phyloP scores from a whole-genome alignment of 228 moss, liverwort and hornwort genomes.

The Sphagnum magellanicum region DNA sequence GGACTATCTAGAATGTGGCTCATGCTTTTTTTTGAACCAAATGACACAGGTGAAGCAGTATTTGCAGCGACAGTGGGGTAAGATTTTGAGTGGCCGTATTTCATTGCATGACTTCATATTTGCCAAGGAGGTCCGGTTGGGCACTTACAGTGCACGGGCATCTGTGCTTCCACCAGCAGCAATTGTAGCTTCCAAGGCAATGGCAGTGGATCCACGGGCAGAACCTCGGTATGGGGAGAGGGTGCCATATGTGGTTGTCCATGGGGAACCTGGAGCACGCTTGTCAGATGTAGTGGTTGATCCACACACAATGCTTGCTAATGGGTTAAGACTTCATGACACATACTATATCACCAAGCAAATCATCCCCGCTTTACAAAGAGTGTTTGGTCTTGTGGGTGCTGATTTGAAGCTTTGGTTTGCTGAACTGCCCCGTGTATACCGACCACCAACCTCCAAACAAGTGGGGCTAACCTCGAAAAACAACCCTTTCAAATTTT shows the following conservation, averaged over 20 bases:
- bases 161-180: slow-evolving; percentile 92
- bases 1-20: too few relatives aligned
- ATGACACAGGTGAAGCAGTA: slow-evolving; percentile 79
- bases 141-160: slow-evolving; percentile 84
- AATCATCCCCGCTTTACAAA: slow-evolving; percentile 90
- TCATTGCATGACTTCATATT: slow-evolving; percentile 89
- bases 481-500: background rate
- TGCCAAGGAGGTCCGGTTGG: slow-evolving; percentile 96
- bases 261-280: slow-evolving; percentile 95
- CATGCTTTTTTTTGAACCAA: too few relatives aligned
- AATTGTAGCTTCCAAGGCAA: slow-evolving; percentile 97
- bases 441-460: slow-evolving; percentile 76
- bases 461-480: slow-evolving; percentile 11
- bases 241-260: slow-evolving; percentile 88
- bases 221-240: slow-evolving; percentile 96
- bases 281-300: slow-evolving; percentile 95
- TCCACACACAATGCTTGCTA: slow-evolving; percentile 66
- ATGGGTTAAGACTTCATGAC: slow-evolving; percentile 79
- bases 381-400: slow-evolving; percentile 90
- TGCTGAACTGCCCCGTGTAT: slow-evolving; percentile 81
- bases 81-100: slow-evolving; percentile 82
- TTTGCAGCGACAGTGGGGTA: slow-evolving; percentile 94
- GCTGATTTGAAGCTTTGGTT: slow-evolving; percentile 87
- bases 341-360: slow-evolving; percentile 99
- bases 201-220: slow-evolving; percentile 86